Evolutionary conservation across 1,284 basidiomycete genomes (phyloP), one percentile per base, ranked within the genome.

Genomic region (Cystobasidiaceae sp.): DNA sequence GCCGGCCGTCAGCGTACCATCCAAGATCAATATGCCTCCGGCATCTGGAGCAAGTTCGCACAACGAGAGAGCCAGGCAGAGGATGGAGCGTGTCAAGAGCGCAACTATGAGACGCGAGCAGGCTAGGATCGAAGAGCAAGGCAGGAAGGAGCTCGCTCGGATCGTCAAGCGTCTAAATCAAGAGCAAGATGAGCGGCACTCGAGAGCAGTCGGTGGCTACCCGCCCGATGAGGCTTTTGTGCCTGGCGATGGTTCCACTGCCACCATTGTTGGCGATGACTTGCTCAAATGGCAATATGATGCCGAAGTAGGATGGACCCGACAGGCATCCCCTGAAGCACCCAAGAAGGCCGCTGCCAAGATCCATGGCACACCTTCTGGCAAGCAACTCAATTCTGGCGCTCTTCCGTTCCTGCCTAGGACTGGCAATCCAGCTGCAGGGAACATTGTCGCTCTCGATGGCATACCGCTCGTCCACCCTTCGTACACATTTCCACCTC

Each of bases 1-100:
- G n/a, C n/a, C n/a, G n/a, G n/a, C n/a, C n/a, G n/a, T n/a, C n/a
- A n/a, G n/a, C n/a, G n/a, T n/a, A n/a, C n/a, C n/a, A n/a, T n/a
- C n/a, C n/a, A n/a, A n/a, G n/a, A n/a, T n/a, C n/a, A n/a, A n/a
- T n/a, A n/a, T n/a, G n/a, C n/a, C n/a, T n/a, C n/a, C n/a, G n/a
- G n/a, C n/a, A n/a, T n/a, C n/a, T 17, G 25, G n/a, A 2, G 44
- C 6, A 17, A 54, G 27, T 17, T 52, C 61, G 27, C 49, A 51
- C 23, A 64, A 64, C 23, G 52, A 43, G n/a, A 39, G 61, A 11
- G 61, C 61, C 15, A 45, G 61, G 39, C 51, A 37, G 44, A 15
- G 61, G 9, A 54, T 51, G 34, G 61, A 64, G 21, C 41, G 51
- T 5, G 33, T 39, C 7, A 39, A 49, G n/a, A 11, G 17, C 30